Evolutionary conservation across 495 filamentous ascomycete species (phyloP).

Genomic region (Aspergillus biplanus): DNA sequence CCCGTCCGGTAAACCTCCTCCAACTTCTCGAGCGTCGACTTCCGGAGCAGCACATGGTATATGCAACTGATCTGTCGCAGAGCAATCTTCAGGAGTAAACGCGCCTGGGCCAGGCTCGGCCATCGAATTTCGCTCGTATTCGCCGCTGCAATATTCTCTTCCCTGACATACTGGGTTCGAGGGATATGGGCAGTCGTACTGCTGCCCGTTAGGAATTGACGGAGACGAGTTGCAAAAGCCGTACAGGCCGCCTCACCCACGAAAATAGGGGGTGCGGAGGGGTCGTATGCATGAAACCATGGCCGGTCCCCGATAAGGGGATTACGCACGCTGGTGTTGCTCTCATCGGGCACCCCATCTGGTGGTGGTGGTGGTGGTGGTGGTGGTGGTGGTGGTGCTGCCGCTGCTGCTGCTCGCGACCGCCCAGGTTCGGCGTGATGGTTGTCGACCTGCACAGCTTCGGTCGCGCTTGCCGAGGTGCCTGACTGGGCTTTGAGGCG

Average conservation of each 20-base stretch:
- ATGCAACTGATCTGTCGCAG: slow-evolving; percentile 44
- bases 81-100: slow-evolving; percentile 46
- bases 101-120: slow-evolving; percentile 47
- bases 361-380: slow-evolving; percentile 22
- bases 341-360: slow-evolving; percentile 34
- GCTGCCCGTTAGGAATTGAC: slow-evolving; percentile 44
- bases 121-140: slow-evolving; percentile 39
- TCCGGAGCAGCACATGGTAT: slow-evolving; percentile 48
- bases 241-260: slow-evolving; percentile 52
- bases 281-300: slow-evolving; percentile 50
- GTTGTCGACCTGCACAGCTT: slow-evolving; percentile 22
- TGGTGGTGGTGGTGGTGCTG: neutral
- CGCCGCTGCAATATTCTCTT: slow-evolving; percentile 39
- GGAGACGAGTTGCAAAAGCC: slow-evolving; percentile 51
- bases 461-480: slow-evolving; percentile 36
- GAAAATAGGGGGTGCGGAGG: slow-evolving; percentile 49
- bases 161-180: slow-evolving; percentile 46
- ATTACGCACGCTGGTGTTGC: slow-evolving; percentile 40
- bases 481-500: slow-evolving; percentile 43
- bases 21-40: slow-evolving; percentile 46
- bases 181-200: slow-evolving; percentile 44
- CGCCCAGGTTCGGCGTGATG: slow-evolving; percentile 20
- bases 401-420: slow-evolving; percentile 12
- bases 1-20: slow-evolving; percentile 46
- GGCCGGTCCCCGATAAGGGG: slow-evolving; percentile 47